Percentiles rank a stretch among this genome's conserved stretches.
phyloP scores from a whole-genome alignment of 306 rosid genomes.

The Mucuna pruriens region DNA sequence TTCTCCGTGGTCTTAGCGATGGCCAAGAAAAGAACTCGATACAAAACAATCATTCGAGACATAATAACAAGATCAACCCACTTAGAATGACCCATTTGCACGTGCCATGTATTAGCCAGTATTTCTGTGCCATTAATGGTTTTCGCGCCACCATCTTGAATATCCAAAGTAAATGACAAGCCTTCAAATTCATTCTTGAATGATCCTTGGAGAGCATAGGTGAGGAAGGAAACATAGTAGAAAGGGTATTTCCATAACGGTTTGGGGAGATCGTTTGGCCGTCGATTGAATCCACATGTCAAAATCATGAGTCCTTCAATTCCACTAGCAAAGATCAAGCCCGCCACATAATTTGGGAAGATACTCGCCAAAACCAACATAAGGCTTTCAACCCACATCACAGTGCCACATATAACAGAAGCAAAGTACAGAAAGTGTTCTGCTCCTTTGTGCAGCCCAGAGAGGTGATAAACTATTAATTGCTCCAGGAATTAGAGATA shows the following conservation, averaged over 20 bases:
- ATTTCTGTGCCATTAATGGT: constrained; percentile 49
- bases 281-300: constrained; percentile 56
- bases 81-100: constrained; percentile 63
- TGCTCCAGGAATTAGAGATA: constrained; percentile 60
- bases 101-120: constrained; percentile 52
- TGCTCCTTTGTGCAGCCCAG: constrained; percentile 51
- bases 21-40: constrained; percentile 52
- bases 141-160: constrained; percentile 8
- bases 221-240: constrained; percentile 60
- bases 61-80: constrained; percentile 67
- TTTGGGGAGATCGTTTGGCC: constrained; percentile 61
- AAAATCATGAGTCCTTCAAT: constrained; percentile 62
- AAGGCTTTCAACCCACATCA: constrained; percentile 65
- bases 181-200: constrained; percentile 49
- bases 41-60: constrained; percentile 61
- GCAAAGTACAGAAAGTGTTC: constrained; percentile 53
- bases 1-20: constrained; percentile 54
- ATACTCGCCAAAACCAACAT: constrained; percentile 73
- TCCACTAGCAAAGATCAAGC: constrained; percentile 61
- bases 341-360: constrained; percentile 61
- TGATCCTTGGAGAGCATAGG: constrained; percentile 59
- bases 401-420: constrained; percentile 43
- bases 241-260: constrained; percentile 63
- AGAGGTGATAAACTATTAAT: constrained; percentile 57
- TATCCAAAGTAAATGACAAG: constrained; percentile 34